Percentiles rank a stretch among this genome's conserved stretches.
Conservation (phyloP, 1,139 yeast species). For the Candida sp. region DNA sequence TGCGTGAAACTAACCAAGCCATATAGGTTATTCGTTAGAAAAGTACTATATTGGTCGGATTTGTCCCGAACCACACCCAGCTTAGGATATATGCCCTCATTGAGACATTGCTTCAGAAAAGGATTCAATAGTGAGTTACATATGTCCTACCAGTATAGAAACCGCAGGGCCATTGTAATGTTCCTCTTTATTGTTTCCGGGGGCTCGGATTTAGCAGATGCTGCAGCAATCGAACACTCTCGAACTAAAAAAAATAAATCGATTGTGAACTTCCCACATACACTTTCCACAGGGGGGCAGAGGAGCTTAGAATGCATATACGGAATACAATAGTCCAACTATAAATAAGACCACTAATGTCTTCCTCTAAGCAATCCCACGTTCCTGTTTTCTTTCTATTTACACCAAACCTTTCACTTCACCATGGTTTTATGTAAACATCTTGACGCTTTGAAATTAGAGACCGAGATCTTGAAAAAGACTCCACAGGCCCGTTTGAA, state of each 20-base stretch:
- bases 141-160: too few relatives aligned
- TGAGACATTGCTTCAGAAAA: too few relatives aligned
- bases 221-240: neutral
- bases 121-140: too few relatives aligned
- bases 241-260: neutral
- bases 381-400: neutral
- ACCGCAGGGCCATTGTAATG: too few relatives aligned
- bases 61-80: too few relatives aligned
- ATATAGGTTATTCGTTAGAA: too few relatives aligned
- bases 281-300: neutral
- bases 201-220: neutral
- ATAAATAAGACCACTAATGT: too few relatives aligned
- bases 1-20: too few relatives aligned
- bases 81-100: too few relatives aligned
- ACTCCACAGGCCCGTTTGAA: conserved; percentile 25
- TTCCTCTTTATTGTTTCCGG: neutral
- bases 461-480: conserved; percentile 30
- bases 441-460: conserved; percentile 41
- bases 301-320: neutral
- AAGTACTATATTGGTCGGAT: too few relatives aligned
- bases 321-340: too few relatives aligned
- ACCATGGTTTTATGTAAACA: conserved; percentile 47
- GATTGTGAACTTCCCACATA: neutral
- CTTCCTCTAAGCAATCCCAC: neutral
- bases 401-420: neutral